Evolutionary conservation across 2,329 filamentous ascomycete genomes (phyloP).

Genomic region (Exserohilum turcica): DNA sequence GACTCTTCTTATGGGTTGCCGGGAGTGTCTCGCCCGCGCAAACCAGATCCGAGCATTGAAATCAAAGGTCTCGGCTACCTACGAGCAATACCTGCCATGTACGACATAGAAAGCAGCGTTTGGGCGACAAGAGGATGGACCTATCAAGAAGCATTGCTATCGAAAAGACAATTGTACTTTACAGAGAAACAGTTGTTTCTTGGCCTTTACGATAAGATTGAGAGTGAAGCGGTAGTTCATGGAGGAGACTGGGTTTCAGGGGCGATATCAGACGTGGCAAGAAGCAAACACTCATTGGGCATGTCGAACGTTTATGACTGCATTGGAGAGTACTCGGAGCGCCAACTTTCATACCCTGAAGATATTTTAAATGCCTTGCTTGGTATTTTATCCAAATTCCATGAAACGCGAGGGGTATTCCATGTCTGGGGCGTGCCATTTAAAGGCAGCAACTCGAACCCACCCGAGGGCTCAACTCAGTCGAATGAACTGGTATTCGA

Average conservation of each 20-base stretch:
- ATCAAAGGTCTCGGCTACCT: background rate
- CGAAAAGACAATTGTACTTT: background rate
- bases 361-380: background rate
- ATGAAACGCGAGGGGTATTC: background rate
- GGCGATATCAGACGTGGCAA: no score
- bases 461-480: no score
- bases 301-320: background rate
- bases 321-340: background rate
- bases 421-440: slow-evolving; percentile 1
- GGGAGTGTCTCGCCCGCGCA: background rate
- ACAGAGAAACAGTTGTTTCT: background rate
- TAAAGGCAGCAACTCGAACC: background rate
- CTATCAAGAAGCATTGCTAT: background rate
- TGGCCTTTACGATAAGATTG: background rate
- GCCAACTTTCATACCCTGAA: background rate
- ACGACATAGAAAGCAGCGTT: background rate
- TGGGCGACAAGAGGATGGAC: slow-evolving; percentile 2
- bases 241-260: background rate
- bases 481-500: background rate
- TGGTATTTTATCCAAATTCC: background rate
- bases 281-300: background rate
- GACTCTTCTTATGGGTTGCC: background rate
- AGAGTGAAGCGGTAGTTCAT: background rate
- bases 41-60: background rate
- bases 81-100: background rate